A percentile compares a stretch with the other conserved stretches of the same genome.
Evolutionary conservation across 306 rosid genomes (phyloP).

Genomic region (Begonia fuchsioides): DNA sequence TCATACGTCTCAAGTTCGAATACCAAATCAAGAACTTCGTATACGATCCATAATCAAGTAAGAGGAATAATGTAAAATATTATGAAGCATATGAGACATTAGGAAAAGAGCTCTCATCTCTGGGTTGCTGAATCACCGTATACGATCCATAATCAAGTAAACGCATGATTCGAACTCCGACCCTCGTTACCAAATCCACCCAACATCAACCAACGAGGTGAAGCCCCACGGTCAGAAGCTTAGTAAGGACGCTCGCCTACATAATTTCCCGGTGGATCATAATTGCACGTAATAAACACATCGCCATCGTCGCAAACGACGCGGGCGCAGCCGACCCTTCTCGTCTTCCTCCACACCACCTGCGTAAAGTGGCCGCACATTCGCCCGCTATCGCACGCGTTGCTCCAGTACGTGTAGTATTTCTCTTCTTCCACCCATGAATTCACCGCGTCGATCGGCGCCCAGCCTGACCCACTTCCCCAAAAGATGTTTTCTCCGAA

Average conservation of each 20-base stretch:
- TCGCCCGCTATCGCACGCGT: conserved; percentile 39
- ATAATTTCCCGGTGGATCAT: conserved; percentile 70
- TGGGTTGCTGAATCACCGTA: no score
- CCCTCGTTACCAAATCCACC: no score
- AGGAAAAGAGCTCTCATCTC: no score
- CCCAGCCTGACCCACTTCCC: conserved; percentile 73
- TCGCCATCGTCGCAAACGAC: conserved; percentile 62
- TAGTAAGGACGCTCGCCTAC: conserved; percentile 37
- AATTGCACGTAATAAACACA: conserved; percentile 79
- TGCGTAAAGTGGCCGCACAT: conserved; percentile 92
- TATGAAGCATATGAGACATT: no score
- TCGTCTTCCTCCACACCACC: conserved; percentile 62
- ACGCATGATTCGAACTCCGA: no score
- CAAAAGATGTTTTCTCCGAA: conserved; percentile 72
- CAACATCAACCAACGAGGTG: no score
- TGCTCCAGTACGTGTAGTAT: conserved; percentile 44
- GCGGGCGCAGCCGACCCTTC: conserved; percentile 62
- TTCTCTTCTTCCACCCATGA: conserved; percentile 61
- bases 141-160: no score
- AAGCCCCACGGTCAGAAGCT: no score
- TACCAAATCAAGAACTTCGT: no score
- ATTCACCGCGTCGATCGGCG: conserved; percentile 50
- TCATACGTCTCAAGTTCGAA: no score
- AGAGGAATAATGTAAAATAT: no score
- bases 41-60: no score